Percentiles rank a stretch among this genome's conserved stretches.
Evolutionary conservation across 192 early-diverging fungal species (phyloP).

Genomic region (Backusella tuberculispora): DNA sequence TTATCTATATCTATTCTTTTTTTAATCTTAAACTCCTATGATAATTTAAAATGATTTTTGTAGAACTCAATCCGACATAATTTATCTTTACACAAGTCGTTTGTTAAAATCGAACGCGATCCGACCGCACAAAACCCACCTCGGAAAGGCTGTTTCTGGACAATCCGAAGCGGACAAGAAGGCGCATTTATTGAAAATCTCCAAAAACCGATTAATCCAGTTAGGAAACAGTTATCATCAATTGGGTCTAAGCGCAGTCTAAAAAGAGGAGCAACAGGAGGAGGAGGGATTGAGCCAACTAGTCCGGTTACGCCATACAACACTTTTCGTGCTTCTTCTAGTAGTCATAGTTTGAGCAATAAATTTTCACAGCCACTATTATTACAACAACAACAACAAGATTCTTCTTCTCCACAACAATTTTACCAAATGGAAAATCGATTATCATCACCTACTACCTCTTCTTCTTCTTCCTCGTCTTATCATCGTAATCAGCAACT

Average conservation of each 20-base stretch:
- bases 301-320: conserved; percentile 8
- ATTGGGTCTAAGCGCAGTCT: conserved; percentile 12
- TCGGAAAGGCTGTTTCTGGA: conserved; percentile 73
- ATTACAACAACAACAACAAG: neutral
- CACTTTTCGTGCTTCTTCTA: conserved; percentile 7
- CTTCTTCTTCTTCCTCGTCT: neutral
- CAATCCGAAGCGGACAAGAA: conserved; percentile 42
- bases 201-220: conserved; percentile 20
- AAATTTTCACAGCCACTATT: neutral
- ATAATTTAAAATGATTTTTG: neutral
- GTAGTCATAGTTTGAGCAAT: neutral
- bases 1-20: neutral
- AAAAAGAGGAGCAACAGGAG: neutral
- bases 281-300: neutral
- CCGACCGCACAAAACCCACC: conserved; percentile 54
- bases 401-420: neutral
- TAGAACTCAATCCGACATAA: conserved; percentile 92
- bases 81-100: conserved; percentile 81
- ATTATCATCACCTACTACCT: conserved; percentile 2
- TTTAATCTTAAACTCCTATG: neutral
- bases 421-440: neutral
- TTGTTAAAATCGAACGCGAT: conserved; percentile 71
- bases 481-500: conserved; percentile 18
- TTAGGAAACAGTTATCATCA: conserved; percentile 13
- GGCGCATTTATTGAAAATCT: conserved; percentile 39